phyloP scores from a whole-genome alignment of 2,329 filamentous ascomycete genomes.

The Daldinia sp. region DNA sequence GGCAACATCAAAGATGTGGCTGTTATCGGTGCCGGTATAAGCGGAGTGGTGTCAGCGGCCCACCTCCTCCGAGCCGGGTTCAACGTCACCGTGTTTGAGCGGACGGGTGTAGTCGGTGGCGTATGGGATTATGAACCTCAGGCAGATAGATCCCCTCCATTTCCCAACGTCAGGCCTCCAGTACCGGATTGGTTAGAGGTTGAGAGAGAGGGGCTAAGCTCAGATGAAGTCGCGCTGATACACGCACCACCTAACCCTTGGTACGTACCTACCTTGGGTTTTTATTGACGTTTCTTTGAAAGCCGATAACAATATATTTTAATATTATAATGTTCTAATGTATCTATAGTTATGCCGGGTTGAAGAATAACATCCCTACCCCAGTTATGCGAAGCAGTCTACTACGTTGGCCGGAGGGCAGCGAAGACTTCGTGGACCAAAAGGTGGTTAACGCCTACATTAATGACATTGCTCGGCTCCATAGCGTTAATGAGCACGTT shows the following conservation, averaged over 20 bases:
- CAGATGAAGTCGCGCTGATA: conserved; percentile 48
- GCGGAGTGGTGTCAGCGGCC: conserved; percentile 69
- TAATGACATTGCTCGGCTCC: conserved; percentile 61
- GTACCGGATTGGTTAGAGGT: conserved; percentile 37
- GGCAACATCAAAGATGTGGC: conserved; percentile 54
- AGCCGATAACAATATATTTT: no score
- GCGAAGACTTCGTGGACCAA: conserved; percentile 67
- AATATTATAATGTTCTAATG: conserved; percentile 3
- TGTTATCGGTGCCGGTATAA: conserved; percentile 71
- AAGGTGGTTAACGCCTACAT: conserved; percentile 66
- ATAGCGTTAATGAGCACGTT: conserved; percentile 59
- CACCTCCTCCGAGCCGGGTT: conserved; percentile 67
- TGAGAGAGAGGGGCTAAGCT: conserved; percentile 35
- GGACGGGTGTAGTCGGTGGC: conserved; percentile 66
- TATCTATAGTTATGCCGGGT: conserved; percentile 52
- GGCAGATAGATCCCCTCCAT: conserved; percentile 51
- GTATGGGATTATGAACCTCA: conserved; percentile 71
- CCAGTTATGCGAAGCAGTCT: conserved; percentile 55
- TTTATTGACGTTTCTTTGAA: background rate
- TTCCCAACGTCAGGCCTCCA: conserved; percentile 42
- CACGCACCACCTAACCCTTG: conserved; percentile 62
- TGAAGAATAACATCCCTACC: conserved; percentile 81
- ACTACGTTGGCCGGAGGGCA: conserved; percentile 64
- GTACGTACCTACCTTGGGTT: conserved; percentile 12
- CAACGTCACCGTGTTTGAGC: conserved; percentile 69